Evolutionary conservation across 306 rosid species (phyloP), one percentile per base, ranked within the genome.

Genomic region (Trifolium pratense): DNA sequence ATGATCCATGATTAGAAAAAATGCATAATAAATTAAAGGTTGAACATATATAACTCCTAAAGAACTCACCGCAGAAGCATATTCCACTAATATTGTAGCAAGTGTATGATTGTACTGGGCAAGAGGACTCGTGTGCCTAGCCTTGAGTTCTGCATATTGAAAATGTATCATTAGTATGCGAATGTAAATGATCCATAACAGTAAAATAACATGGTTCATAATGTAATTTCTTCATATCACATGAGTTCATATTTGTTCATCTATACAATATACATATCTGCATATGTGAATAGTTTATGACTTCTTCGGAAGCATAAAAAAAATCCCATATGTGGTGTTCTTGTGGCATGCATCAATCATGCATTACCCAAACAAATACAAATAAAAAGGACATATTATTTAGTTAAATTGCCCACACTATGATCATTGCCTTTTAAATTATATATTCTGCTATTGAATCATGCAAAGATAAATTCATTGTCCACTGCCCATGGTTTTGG

Each of bases 21-120:
- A 26, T 3, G 3, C 31, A 26, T 26, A 26, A 3, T 26, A 26
- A 29, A 7, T 36, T 36, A 36, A 36, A 7, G 62, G 12, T 21
- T 74, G 71, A 45, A 18, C 49, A 45, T 12, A 37, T 17, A 75
- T 5, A 70, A 40, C 74, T 21, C 60, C 53, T 26, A 40, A 6
- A 18, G 70, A 77, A 83, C 88, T 80, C 83, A 93, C 98, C 82
- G 89, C 96, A 58, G 98, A 86, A 74, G 98, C 97, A 81, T 86
- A 93, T 73, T 85, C 89, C 80, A 89, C 98, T 58, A 91, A 43
- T 74, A 83, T 85, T 68, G 89, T 85, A 68, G 92, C 87, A 45
- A 93, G 92, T 3, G 97, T 93, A 68, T 87, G 97, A 78, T 93
- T 91, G 75, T 89, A 93, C 52, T 48, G 16, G 1, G 75, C 36